Evolutionary conservation across 2,329 filamentous ascomycete genomes (phyloP).

Genomic region (Trichophyton rubrum): DNA sequence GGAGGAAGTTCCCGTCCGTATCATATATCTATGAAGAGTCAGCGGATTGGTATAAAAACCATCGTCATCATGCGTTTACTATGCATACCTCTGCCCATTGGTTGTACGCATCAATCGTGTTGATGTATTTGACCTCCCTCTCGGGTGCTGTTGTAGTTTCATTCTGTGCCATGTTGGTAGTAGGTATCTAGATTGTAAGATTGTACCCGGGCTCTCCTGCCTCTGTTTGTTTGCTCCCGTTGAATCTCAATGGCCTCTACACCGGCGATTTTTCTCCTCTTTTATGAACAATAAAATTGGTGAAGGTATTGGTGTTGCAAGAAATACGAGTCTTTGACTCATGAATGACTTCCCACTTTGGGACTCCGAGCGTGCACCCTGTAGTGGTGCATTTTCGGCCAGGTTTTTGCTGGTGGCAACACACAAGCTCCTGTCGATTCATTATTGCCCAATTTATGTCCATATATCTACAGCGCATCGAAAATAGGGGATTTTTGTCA

Average conservation of each 20-base stretch:
- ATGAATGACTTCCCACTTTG: background rate
- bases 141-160: background rate
- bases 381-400: background rate
- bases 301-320: background rate
- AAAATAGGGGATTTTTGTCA: background rate
- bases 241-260: no score
- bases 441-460: background rate
- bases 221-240: no score
- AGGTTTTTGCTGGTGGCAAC: background rate
- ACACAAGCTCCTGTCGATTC: background rate
- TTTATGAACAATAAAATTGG: background rate
- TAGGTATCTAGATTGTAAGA: no score
- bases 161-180: background rate
- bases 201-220: no score
- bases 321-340: background rate
- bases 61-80: background rate
- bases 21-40: slow-evolving; percentile 41
- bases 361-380: background rate
- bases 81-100: slow-evolving; percentile 26
- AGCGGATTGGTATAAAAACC: background rate
- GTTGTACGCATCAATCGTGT: slow-evolving; percentile 28
- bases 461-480: background rate
- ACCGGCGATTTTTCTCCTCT: no score
- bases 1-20: slow-evolving; percentile 53
- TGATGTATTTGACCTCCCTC: slow-evolving; percentile 20